phyloP scores from a whole-genome alignment of 129 eudicot species.

The Centaurea solstitialis region DNA sequence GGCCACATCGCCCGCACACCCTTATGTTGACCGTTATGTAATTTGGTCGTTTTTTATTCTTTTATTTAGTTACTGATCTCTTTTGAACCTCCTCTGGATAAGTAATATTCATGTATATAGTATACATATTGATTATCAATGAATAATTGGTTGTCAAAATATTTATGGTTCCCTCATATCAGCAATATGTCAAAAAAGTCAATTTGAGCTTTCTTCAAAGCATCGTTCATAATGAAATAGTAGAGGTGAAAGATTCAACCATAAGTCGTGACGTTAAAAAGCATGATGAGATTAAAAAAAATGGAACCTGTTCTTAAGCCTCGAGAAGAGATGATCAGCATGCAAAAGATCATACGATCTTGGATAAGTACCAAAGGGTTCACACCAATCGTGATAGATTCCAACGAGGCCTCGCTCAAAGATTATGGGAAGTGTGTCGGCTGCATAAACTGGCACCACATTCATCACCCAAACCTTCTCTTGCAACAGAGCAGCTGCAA shows the following conservation, averaged over 20 bases:
- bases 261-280: background rate
- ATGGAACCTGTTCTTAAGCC: conserved; percentile 82
- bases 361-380: conserved; percentile 90
- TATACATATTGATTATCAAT: background rate
- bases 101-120: background rate
- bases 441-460: conserved; percentile 88
- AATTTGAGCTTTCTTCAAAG: background rate
- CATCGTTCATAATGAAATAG: background rate
- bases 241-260: background rate
- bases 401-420: conserved; percentile 95
- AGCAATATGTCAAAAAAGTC: too few relatives aligned
- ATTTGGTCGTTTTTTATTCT: too few relatives aligned
- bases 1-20: too few relatives aligned
- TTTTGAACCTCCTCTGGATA: background rate
- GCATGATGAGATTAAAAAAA: background rate
- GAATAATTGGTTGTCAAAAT: background rate
- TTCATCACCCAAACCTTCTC: conserved; percentile 96
- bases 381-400: conserved; percentile 94
- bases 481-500: conserved; percentile 87
- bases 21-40: too few relatives aligned
- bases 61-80: too few relatives aligned
- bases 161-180: background rate
- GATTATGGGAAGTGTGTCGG: conserved; percentile 85
- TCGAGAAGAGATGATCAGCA: conserved; percentile 97
- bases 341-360: conserved; percentile 93